phyloP scores from a whole-genome alignment of 495 filamentous ascomycete genomes.

The Penicillium paxilli region DNA sequence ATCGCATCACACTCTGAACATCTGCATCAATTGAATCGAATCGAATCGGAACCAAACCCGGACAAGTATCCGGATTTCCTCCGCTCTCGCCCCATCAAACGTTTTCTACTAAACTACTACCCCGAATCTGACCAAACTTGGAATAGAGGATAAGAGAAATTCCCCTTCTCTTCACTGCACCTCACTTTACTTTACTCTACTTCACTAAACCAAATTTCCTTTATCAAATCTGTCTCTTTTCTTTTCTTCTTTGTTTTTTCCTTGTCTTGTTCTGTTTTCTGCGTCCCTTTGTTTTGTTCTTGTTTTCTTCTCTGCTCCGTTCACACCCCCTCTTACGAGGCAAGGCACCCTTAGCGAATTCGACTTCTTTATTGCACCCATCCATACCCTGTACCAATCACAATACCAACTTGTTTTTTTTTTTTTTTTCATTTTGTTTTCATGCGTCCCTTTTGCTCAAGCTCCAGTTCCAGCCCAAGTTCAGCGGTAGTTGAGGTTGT shows the following conservation, averaged over 20 bases:
- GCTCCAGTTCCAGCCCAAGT: not conserved
- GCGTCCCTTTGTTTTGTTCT: not conserved
- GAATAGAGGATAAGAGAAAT: no score
- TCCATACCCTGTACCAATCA: conserved; percentile 35
- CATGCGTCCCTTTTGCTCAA: no score
- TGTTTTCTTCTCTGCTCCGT: not conserved
- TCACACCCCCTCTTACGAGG: not conserved
- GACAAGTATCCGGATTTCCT: no score
- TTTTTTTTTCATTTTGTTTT: conserved; percentile 12
- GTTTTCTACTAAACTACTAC: no score
- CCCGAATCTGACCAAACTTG: no score
- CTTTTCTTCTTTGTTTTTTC: conserved; percentile 5
- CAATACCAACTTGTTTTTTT: conserved; percentile 29
- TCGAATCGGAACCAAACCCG: not conserved
- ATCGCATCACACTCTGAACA: not conserved
- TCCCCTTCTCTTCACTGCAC: no score
- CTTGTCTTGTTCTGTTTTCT: conserved; percentile 4
- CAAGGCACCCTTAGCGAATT: not conserved
- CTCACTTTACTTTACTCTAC: no score
- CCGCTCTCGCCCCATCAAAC: no score
- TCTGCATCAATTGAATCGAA: not conserved
- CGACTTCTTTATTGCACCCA: not conserved
- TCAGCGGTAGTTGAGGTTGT: no score
- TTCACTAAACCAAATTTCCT: not conserved
- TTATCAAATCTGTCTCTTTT: not conserved